Percentiles rank a stretch among this genome's conserved stretches.
Evolutionary conservation across 257 asterid species (phyloP).

Genomic region (Plantago major): DNA sequence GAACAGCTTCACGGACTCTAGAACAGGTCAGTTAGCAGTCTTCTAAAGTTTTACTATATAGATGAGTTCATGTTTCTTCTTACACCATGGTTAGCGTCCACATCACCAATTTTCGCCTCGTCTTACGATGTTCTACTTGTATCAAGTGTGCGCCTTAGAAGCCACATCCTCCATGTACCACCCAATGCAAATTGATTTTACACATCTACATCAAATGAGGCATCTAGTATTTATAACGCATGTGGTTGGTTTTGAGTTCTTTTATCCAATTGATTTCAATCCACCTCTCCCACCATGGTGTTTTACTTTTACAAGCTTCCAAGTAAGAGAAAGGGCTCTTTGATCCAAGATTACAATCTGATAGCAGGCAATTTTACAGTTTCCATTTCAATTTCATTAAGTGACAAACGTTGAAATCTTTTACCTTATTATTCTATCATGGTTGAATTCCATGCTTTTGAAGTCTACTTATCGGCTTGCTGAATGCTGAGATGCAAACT

Average conservation of each 20-base stretch:
- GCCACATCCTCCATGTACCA: background rate
- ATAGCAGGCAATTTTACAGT: too few relatives aligned
- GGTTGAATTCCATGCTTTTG: background rate
- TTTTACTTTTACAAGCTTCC: too few relatives aligned
- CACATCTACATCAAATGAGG: slow-evolving; percentile 1
- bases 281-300: too few relatives aligned
- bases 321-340: too few relatives aligned
- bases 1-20: slow-evolving; percentile 74
- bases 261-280: too few relatives aligned
- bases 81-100: background rate
- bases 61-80: background rate
- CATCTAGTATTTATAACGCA: slow-evolving; percentile 13
- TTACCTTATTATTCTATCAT: background rate
- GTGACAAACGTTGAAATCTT: background rate
- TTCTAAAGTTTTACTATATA: background rate
- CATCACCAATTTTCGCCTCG: background rate
- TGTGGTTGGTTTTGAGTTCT: background rate
- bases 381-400: too few relatives aligned
- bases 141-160: background rate
- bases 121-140: background rate
- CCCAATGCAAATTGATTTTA: background rate
- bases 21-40: slow-evolving; percentile 56
- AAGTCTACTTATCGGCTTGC: background rate
- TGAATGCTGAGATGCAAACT: too few relatives aligned
- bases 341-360: too few relatives aligned